Base-by-base conservation (phyloP, 2,329 filamentous ascomycete genomes). In the Rhexocercosporidium sp. region DNA sequence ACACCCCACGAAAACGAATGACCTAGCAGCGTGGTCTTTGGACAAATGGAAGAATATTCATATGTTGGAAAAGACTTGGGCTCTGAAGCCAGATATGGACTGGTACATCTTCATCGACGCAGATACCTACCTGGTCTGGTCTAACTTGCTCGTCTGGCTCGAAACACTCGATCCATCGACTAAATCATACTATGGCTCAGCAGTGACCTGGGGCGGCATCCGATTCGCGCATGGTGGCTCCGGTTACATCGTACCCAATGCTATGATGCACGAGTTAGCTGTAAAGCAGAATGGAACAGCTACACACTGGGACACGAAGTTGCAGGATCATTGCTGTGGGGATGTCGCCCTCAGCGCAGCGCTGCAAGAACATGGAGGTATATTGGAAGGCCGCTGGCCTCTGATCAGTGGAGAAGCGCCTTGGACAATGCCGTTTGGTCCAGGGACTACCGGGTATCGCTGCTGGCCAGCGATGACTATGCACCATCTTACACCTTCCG, bases 21-120 rank as follows among this genome's bases (percentile, higher is more conserved):
- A 78, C 65, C 68, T 72, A 68, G 79, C 82, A 27, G 81, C 80
- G 1, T 88, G 86, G 86, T 80, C 78, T 8, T 76, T 88, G 39
- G 86, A 89, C 78, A 88, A 87, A 77, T 89, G 87, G 79, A 88
- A 89, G 77, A 87, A 86, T 73, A 78, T 87, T 46, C 86, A 87
- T 74, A 85, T 87, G 70, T 81, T 85, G 20, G 82, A 86, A 76
- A 86, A 86, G 77, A 76, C 82, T 0, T 88, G 82, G 73, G 72
- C 75, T n/a, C 74, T 83, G 76, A 81, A 82, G n/a, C 85, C 86
- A 16, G 73, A 81, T 66, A 82, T 83, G 68, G 83, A 87, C 69
- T 89, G 86, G 86, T 88, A 87, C 71, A 72, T 88, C 25, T 86
- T 86, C 68, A 80, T 88, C 68, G 86, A 88, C 63, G 84, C 84